Base-by-base conservation (phyloP, 139 green algal genomes). In the Volvox africanus region DNA sequence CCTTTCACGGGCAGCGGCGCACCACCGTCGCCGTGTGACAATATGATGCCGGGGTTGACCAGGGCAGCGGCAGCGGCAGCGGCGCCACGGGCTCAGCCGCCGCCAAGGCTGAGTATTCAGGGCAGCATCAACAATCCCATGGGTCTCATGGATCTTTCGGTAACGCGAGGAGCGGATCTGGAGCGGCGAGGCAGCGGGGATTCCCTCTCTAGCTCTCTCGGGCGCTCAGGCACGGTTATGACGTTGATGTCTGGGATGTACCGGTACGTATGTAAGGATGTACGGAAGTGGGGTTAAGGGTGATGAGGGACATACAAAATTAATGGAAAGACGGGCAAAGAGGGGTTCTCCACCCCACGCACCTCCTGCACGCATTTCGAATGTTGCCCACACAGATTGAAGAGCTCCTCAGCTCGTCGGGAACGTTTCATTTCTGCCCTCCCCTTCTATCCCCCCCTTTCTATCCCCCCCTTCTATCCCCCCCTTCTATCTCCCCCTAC, bases 241-340 rank as follows among this genome's bases (percentile, higher is more conserved):
- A 37, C 85, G n/a, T 71, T 89, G 19, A 89, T 89, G 85, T 44
- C 37, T n/a, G 85, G 85, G 26, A 89, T 89, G 85, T 89, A 75
- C 85, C 78, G 69, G 85, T 89, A 61, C 50, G 76, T 61, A 61
- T 2, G 16, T 28, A 30, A 2, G 21, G 65, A 73, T 12, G 65
- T 6, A 30, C 21, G 16, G 21, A 28, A 28, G 21, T n/a, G n/a
- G n/a, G n/a, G n/a, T n/a, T n/a, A n/a, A n/a, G n/a, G n/a, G n/a
- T n/a, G n/a, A n/a, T n/a, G n/a, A n/a, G n/a, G n/a, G n/a, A n/a
- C n/a, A n/a, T n/a, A n/a, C n/a, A n/a, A 73, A 16, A 73, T 24
- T 73, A 28, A 26, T 9, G 44, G 9, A 55, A 5, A 55, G 44
- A 55, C 5, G 44, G 44, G 44, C 44, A 9, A 55, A 55, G 44